A percentile compares a stretch with the other conserved stretches of the same genome.
phyloP scores from a whole-genome alignment of 2,329 filamentous ascomycete species.

The Pestalotiopsis sp. region DNA sequence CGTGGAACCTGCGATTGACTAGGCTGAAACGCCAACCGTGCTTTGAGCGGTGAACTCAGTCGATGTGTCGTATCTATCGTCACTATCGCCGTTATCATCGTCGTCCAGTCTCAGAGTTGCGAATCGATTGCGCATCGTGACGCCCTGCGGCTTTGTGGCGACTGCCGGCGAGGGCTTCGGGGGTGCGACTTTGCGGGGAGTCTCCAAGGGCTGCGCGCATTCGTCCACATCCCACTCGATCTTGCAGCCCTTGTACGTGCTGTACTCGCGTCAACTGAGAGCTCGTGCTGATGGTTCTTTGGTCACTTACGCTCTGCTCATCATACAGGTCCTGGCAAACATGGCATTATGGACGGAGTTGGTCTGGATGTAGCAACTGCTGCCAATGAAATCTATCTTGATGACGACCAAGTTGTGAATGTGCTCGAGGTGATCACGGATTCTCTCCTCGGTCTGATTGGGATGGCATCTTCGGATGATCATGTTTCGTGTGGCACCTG shows the following conservation, averaged over 20 bases:
- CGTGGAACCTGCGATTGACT: background rate
- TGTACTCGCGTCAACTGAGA: conserved; percentile 37
- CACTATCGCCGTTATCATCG: conserved; percentile 28
- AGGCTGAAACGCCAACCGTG: conserved; percentile 27
- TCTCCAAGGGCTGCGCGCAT: conserved; percentile 63
- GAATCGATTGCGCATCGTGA: conserved; percentile 28
- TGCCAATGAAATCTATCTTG: conserved; percentile 59
- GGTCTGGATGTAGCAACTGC: conserved; percentile 69
- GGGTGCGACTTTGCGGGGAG: conserved; percentile 25
- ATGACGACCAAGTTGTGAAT: conserved; percentile 80
- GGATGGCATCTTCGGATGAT: conserved; percentile 63
- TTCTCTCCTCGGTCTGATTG: conserved; percentile 62
- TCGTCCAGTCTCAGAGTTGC: conserved; percentile 32
- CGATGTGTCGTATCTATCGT: conserved; percentile 34
- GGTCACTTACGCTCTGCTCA: conserved; percentile 55
- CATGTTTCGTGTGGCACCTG: conserved; percentile 74
- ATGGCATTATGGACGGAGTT: conserved; percentile 79
- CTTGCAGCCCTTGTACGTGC: conserved; percentile 69
- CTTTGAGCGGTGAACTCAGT: conserved; percentile 31
- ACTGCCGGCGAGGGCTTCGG: conserved; percentile 17
- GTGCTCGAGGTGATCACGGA: conserved; percentile 78
- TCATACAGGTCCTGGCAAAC: conserved; percentile 79
- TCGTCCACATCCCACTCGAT: conserved; percentile 76
- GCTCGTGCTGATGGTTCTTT: conserved; percentile 9
- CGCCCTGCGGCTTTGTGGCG: conserved; percentile 16